Evolutionary conservation across 2,329 filamentous ascomycete species (phyloP), one percentile per base, ranked within the genome.

Genomic region (Hymenoscyphus albidus): DNA sequence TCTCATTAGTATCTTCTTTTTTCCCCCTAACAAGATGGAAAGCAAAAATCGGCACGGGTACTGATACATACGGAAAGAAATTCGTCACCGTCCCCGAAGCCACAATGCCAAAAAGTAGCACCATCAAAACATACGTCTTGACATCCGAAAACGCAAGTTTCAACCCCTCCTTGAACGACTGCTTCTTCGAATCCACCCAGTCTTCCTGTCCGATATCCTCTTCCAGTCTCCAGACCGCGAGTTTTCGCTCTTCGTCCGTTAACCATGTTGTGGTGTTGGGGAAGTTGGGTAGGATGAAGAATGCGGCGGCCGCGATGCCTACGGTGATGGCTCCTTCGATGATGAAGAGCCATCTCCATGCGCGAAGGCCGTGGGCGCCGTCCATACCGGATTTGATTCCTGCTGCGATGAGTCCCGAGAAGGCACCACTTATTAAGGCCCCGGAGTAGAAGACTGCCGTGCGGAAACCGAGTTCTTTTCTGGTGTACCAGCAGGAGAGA

Each of bases 331-430:
- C 79, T 31, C 89, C 89, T 74, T 92, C 88, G 48, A 91, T 86
- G 62, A 92, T 86, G 76, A 90, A 90, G 0, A 90, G 77, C 83
- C 84, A 88, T 13, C 86, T 79, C 88, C 83, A 92, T 3, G 86
- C 86, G 2, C 80, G 76, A 2, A 88, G 77, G 0, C 87, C 88
- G 7, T 76, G 77, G 0, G 76, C 76, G 1, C 84, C 81, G 65
- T 89, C 81, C 80, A 93, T 83, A 59, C 88, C 85, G n/a, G 79
- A 78, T 0, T 84, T 86, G 62, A 93, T 90, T 6, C 88, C 86
- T 0, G 85, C 85, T 1, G 84, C 81, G 44, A 88, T 83, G 9
- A 88, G 76, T 1, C 88, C 89, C 0, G 88, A 89, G 71, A 92
- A 92, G 1, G 89, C 89, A 4, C 88, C 88, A 0, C 87, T 88